Evolutionary conservation across 208 protist genomes (phyloP).

Genomic region (Crithidia mellificae): DNA sequence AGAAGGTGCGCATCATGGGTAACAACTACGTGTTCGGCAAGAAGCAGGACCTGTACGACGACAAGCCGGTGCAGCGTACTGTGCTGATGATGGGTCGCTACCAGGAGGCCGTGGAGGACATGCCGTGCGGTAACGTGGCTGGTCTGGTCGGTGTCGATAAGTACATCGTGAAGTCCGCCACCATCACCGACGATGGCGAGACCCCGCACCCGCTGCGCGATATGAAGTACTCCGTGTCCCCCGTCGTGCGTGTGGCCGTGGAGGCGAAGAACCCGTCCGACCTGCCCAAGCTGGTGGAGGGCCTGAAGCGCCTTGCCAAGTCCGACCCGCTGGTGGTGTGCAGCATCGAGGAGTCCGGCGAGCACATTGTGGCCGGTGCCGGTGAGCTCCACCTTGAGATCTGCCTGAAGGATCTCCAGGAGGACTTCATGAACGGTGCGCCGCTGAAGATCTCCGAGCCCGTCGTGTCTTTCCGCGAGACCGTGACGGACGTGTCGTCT

Average conservation of each 20-base stretch:
- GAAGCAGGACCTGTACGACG: slow-evolving; percentile 95
- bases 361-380: slow-evolving; percentile 99
- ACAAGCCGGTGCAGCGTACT: slow-evolving; percentile 71
- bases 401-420: slow-evolving; percentile 99
- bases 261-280: slow-evolving; percentile 97
- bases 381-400: slow-evolving; percentile 99
- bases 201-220: slow-evolving; percentile 67
- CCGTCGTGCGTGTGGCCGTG: slow-evolving; percentile 98
- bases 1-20: slow-evolving; percentile 98
- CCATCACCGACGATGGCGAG: slow-evolving; percentile 93
- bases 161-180: slow-evolving; percentile 98
- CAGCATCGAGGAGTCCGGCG: slow-evolving; percentile 96
- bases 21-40: slow-evolving; percentile 98
- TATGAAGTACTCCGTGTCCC: slow-evolving; percentile 99
- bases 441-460: slow-evolving; percentile 95
- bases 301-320: slow-evolving; percentile 97
- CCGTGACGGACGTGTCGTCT: slow-evolving; percentile 93
- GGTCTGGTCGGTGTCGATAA: slow-evolving; percentile 99
- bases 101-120: slow-evolving; percentile 95
- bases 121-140: slow-evolving; percentile 98
- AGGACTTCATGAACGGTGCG: slow-evolving; percentile 96
- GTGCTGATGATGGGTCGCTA: slow-evolving; percentile 93
- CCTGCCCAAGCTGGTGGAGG: slow-evolving; percentile 98
- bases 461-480: slow-evolving; percentile 99
- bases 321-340: slow-evolving; percentile 95